Conservation (phyloP, 352 stramenopile genomes). For the Phytophthora aleatoria region DNA sequence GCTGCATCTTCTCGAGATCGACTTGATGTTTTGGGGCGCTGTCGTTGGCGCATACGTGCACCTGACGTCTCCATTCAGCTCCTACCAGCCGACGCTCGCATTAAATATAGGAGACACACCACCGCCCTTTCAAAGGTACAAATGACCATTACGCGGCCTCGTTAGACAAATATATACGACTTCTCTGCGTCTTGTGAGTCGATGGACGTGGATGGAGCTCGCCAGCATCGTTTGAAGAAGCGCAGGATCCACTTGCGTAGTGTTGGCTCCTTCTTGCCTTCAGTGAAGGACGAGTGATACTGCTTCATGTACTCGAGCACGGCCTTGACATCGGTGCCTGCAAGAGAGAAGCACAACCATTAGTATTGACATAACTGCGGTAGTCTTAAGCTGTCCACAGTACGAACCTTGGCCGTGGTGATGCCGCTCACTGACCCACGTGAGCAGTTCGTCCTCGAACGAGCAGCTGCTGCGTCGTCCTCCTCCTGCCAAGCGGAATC, state of each 20-base stretch:
- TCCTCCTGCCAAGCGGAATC: conserved; percentile 69
- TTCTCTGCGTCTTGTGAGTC: conserved; percentile 52
- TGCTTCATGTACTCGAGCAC: conserved; percentile 75
- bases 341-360: background rate
- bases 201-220: conserved; percentile 39
- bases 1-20: conserved; percentile 1
- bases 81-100: background rate
- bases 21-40: conserved; percentile 1
- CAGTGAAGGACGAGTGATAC: conserved; percentile 67
- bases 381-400: background rate
- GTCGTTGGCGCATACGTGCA: background rate
- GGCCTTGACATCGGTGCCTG: conserved; percentile 69
- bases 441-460: conserved; percentile 79
- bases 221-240: conserved; percentile 82
- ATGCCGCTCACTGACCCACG: conserved; percentile 72
- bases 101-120: conserved; percentile 25
- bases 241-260: conserved; percentile 83
- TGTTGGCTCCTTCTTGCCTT: conserved; percentile 82
- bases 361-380: background rate
- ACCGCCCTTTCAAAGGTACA: conserved; percentile 31
- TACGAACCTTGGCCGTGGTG: conserved; percentile 55
- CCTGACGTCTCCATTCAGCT: conserved; percentile 21
- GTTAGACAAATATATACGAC: conserved; percentile 63
- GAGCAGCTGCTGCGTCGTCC: conserved; percentile 68
- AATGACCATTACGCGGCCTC: conserved; percentile 3